Evolutionary conservation across 73 alveolate species (phyloP).

Genomic region (Stentor roeselii): DNA sequence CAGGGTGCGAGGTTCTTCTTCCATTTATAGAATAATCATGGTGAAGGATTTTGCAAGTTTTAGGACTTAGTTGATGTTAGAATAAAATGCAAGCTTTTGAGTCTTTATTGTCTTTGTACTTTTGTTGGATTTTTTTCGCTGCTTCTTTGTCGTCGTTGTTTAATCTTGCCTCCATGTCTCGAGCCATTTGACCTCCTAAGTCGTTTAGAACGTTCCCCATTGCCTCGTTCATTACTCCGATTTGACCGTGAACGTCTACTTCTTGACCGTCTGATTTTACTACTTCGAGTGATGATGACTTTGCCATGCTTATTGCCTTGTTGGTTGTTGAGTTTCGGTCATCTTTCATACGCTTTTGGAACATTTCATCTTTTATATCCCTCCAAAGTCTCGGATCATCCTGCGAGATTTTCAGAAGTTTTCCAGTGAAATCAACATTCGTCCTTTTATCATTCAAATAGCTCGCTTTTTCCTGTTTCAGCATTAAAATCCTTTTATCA

Average conservation of each 20-base stretch:
- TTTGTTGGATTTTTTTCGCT: slow-evolving; percentile 8
- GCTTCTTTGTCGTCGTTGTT: not conserved
- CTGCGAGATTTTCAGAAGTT: not conserved
- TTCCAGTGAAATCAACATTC: slow-evolving; percentile 17
- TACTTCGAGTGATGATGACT: not conserved
- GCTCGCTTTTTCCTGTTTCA: not conserved
- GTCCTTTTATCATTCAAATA: slow-evolving; percentile 11
- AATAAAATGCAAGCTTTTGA: slow-evolving; percentile 15
- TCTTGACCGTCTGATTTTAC: slow-evolving; percentile 7
- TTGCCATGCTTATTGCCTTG: not conserved
- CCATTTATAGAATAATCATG: too few species aligned
- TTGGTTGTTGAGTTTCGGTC: not conserved
- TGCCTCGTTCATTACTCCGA: not conserved
- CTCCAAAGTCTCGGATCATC: slow-evolving; percentile 16
- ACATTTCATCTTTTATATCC: slow-evolving; percentile 5
- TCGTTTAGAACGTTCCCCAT: not conserved
- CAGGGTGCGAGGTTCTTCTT: too few species aligned
- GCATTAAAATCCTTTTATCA: not conserved
- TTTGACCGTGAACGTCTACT: not conserved
- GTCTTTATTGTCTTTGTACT: not conserved
- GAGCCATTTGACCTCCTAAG: slow-evolving; percentile 12
- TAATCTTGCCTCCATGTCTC: not conserved
- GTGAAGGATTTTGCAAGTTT: too few species aligned
- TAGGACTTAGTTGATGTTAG: too few species aligned
- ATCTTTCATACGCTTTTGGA: not conserved